These are phyloP conservation scores for Blastomyces parvus DNA, from an alignment of 2,329 filamentous ascomycete genomes.

Conservation along the genomic window DNA sequence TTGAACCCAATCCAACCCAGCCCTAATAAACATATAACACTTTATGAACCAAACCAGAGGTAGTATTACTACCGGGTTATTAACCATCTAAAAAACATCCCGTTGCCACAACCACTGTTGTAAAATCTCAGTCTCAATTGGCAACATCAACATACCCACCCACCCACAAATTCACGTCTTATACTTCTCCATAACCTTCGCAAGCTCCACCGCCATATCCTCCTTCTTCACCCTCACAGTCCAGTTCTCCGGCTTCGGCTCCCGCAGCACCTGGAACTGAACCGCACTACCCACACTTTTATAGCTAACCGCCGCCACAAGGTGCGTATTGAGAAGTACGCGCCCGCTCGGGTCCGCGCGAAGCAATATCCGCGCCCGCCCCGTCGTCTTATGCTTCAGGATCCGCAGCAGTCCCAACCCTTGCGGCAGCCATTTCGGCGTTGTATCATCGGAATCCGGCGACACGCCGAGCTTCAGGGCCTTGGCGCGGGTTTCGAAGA, in stretches of 20 bases:
- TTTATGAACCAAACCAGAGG: no score
- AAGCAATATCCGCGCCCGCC: slow-evolving; percentile 57
- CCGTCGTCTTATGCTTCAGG: slow-evolving; percentile 62
- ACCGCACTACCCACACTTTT: slow-evolving; percentile 43
- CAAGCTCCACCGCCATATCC: slow-evolving; percentile 43
- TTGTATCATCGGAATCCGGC: slow-evolving; percentile 8
- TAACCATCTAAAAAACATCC: no score
- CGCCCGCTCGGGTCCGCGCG: slow-evolving; percentile 67
- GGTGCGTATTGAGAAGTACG: slow-evolving; percentile 59
- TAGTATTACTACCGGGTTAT: no score
- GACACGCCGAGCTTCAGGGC: slow-evolving; percentile 51
- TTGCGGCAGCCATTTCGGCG: slow-evolving; percentile 50
- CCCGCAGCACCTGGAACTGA: slow-evolving; percentile 41
- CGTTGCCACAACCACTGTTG: neutral
- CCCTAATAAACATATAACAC: no score
- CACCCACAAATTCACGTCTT: slow-evolving; percentile 26
- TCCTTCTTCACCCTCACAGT: slow-evolving; percentile 58
- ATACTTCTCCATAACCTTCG: slow-evolving; percentile 38
- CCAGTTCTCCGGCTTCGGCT: slow-evolving; percentile 59
- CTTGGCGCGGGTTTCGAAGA: slow-evolving; percentile 63
- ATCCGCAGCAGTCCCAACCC: slow-evolving; percentile 64
- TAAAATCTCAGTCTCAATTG: no score
- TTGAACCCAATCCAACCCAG: no score
- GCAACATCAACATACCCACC: no score
- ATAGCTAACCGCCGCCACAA: slow-evolving; percentile 56